phyloP scores from a whole-genome alignment of 208 protist genomes.

The Tritrichomonas foetus region DNA sequence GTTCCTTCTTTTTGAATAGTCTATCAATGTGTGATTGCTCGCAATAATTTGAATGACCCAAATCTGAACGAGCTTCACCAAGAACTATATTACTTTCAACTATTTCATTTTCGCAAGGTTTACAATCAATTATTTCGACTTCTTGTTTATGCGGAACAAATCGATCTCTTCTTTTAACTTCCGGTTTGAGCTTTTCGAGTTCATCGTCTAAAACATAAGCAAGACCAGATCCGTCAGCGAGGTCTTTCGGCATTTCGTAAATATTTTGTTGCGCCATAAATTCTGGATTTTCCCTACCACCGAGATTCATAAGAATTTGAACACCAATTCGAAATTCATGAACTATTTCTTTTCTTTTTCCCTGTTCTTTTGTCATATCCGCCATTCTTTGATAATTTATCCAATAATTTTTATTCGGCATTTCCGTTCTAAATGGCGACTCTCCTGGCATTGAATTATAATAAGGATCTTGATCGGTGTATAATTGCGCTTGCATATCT shows the following conservation, averaged over 20 bases:
- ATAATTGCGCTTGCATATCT: not conserved
- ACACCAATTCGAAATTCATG: not conserved
- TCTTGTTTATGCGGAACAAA: not conserved
- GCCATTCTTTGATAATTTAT: not conserved
- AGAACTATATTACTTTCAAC: too few relatives aligned
- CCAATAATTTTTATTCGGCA: not conserved
- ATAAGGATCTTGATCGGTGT: not conserved
- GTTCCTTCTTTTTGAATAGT: not conserved
- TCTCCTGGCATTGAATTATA: not conserved
- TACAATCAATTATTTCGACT: not conserved
- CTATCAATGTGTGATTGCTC: not conserved
- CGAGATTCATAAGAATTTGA: not conserved
- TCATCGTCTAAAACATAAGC: not conserved
- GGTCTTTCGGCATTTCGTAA: not conserved
- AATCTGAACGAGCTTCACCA: not conserved
- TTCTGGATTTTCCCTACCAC: not conserved
- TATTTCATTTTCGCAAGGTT: not conserved
- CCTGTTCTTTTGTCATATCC: not conserved
- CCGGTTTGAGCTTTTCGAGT: not conserved
- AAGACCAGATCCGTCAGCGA: not conserved
- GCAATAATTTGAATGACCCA: not conserved
- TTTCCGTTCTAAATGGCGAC: not conserved
- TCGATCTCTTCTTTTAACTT: not conserved
- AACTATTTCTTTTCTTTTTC: not conserved
- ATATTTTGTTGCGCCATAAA: not conserved